A percentile compares a stretch with the other conserved stretches of the same genome.
Conservation (phyloP, 805 yeast species). For the Spencermartinsiella europaea region DNA sequence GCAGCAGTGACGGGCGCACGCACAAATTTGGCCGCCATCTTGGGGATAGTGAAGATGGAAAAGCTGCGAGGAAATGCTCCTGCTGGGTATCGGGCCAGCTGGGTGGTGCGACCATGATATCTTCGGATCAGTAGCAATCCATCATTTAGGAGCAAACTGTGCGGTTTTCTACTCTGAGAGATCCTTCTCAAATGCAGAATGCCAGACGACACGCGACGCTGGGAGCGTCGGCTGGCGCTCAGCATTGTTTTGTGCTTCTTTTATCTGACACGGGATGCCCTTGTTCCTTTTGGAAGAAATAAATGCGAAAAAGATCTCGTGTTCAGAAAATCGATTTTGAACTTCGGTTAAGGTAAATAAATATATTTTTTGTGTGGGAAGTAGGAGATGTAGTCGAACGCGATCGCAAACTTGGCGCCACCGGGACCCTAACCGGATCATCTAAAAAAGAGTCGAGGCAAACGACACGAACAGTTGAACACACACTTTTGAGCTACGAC, state of each 20-base stretch:
- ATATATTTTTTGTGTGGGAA: too few relatives aligned
- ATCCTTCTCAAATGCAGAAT: background rate
- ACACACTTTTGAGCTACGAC: slow-evolving; percentile 1
- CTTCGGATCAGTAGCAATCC: background rate
- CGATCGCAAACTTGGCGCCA: too few relatives aligned
- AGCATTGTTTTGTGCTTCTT: too few relatives aligned
- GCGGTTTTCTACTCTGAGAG: background rate
- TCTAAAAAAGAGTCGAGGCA: too few relatives aligned
- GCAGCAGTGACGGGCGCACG: slow-evolving; percentile 68
- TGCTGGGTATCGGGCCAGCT: background rate
- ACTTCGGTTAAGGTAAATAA: too few relatives aligned
- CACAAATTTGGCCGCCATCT: slow-evolving; percentile 19
- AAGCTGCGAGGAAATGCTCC: slow-evolving; percentile 3
- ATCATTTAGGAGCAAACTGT: background rate
- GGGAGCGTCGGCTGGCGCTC: background rate
- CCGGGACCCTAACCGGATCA: background rate
- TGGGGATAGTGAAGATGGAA: slow-evolving; percentile 19
- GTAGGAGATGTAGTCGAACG: too few relatives aligned
- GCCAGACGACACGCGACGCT: background rate
- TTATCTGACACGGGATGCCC: too few relatives aligned
- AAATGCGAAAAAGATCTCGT: too few relatives aligned
- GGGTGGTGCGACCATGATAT: background rate
- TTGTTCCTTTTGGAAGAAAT: too few relatives aligned
- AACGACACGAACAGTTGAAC: too few relatives aligned
- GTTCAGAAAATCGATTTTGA: too few relatives aligned